These are phyloP conservation scores for Malbranchea cinnamomea DNA, from an alignment of 2,329 filamentous ascomycete species.

Conservation along the genomic window DNA sequence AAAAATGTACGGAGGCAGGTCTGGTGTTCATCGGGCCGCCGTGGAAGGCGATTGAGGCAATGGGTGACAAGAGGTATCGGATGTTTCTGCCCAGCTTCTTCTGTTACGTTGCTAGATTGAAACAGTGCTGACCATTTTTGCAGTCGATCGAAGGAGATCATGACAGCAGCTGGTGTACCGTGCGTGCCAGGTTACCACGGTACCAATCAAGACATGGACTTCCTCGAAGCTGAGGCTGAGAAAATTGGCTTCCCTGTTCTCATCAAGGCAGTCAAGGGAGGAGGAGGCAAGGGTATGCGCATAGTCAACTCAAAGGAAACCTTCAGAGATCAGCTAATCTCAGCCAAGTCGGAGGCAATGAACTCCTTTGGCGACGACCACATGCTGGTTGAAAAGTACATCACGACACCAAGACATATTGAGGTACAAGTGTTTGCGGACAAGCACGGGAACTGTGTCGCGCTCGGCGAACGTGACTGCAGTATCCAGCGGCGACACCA, in stretches of 20 bases:
- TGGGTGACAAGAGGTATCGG: conserved; percentile 94
- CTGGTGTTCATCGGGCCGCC: conserved; percentile 91
- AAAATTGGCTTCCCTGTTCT: conserved; percentile 53
- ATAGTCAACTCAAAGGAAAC: conserved; percentile 44
- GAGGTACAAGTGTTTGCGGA: conserved; percentile 55
- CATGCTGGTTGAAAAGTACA: conserved; percentile 55
- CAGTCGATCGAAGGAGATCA: conserved; percentile 80
- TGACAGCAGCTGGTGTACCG: conserved; percentile 85
- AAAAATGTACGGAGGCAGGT: conserved; percentile 74
- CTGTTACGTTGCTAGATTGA: not conserved
- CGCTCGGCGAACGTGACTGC: conserved; percentile 50
- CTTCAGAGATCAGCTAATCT: conserved; percentile 46
- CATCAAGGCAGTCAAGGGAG: conserved; percentile 51
- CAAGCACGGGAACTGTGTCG: conserved; percentile 48
- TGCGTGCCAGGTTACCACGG: conserved; percentile 97
- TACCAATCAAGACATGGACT: conserved; percentile 53
- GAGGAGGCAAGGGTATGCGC: conserved; percentile 55
- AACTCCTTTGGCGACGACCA: conserved; percentile 52
- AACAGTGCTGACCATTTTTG: not conserved
- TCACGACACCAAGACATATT: conserved; percentile 50
- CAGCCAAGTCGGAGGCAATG: conserved; percentile 48
- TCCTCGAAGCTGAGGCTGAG: conserved; percentile 54
- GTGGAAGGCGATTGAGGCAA: conserved; percentile 56
- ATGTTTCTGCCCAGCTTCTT: too few species aligned
- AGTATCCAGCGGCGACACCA: conserved; percentile 52